Evolutionary conservation across 2,329 filamentous ascomycete genomes (phyloP).

Genomic region (Lecanicillium sp.): DNA sequence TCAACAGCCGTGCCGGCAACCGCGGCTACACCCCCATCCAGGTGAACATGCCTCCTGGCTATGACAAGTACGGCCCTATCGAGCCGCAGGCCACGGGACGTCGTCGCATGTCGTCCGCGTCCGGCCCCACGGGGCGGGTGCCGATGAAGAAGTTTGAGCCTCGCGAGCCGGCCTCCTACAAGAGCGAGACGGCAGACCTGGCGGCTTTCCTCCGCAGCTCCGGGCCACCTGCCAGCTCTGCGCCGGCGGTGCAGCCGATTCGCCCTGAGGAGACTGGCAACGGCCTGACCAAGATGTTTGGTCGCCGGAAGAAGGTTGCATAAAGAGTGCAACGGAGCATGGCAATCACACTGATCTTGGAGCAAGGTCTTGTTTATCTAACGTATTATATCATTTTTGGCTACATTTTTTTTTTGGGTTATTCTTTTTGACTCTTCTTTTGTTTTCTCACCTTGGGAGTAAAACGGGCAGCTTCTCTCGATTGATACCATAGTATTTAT

Average conservation of each 20-base stretch:
- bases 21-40: conserved; percentile 49
- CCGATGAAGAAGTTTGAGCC: conserved; percentile 55
- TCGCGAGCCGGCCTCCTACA: conserved; percentile 42
- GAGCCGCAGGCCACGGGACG: conserved; percentile 18
- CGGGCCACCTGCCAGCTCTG: conserved; percentile 48
- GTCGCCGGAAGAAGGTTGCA: conserved; percentile 42
- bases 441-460: too few species aligned
- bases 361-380: neutral
- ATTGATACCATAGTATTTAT: conserved; percentile 5
- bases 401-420: neutral
- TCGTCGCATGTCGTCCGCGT: conserved; percentile 18
- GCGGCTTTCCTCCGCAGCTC: conserved; percentile 68
- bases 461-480: neutral
- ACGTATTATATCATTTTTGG: neutral
- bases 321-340: conserved; percentile 15
- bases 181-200: conserved; percentile 59
- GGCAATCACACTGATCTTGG: neutral
- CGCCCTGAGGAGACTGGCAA: conserved; percentile 32
- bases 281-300: conserved; percentile 43
- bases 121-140: conserved; percentile 32
- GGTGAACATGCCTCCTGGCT: conserved; percentile 40
- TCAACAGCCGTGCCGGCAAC: conserved; percentile 33
- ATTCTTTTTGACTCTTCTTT: neutral
- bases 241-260: conserved; percentile 22
- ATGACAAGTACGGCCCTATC: conserved; percentile 36